Conservation (phyloP, 805 yeast genomes). For the Pichia deserticola region DNA sequence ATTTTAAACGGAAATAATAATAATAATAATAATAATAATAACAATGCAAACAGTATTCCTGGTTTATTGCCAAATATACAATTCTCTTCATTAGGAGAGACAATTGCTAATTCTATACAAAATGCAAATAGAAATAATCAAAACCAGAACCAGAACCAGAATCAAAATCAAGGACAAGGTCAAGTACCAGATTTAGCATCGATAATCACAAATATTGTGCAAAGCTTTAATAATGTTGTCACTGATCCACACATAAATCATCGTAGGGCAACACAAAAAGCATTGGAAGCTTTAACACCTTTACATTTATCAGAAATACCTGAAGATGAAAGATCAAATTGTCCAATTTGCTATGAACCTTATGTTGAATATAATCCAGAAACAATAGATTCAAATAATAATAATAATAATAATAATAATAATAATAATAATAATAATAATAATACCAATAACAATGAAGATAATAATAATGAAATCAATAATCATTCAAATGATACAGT, state of each 20-base stretch:
- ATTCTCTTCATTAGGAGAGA: conserved; percentile 1
- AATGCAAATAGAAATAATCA: neutral
- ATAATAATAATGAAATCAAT: neutral
- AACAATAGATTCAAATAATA: no score
- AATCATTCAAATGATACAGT: neutral
- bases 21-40: neutral
- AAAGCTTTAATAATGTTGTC: neutral
- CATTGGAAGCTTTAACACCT: conserved; percentile 25
- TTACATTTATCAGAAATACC: conserved; percentile 18
- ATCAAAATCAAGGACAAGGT: neutral
- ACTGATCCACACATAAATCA: neutral
- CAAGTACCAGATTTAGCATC: neutral
- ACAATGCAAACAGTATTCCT: neutral
- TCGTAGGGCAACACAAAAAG: conserved; percentile 22
- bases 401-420: no score
- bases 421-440: no score
- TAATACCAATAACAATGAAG: no score
- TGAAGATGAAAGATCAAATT: conserved; percentile 19
- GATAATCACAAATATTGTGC: neutral
- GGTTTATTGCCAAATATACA: neutral
- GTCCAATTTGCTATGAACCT: conserved; percentile 39
- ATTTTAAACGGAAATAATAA: neutral
- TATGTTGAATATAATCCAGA: neutral
- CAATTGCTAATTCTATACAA: neutral
- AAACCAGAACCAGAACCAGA: neutral